Evolutionary conservation across 345 rosid genomes (phyloP).

Genomic region (Syzygium aromaticum): DNA sequence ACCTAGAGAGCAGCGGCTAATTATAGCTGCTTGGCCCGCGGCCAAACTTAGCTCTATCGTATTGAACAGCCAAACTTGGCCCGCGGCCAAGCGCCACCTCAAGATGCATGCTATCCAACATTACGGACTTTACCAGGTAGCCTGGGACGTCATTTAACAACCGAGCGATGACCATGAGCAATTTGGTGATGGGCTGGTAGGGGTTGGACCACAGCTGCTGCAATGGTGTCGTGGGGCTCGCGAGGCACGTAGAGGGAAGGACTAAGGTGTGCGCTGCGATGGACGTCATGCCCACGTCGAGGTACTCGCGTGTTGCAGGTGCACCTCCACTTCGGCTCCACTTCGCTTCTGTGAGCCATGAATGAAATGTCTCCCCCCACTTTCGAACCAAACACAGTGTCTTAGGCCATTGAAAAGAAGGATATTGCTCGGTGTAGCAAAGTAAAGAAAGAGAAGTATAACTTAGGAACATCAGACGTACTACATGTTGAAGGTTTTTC

Average conservation of each 20-base stretch:
- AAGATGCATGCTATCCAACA: too few species aligned
- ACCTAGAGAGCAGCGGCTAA: too few species aligned
- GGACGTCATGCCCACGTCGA: slow-evolving; percentile 37
- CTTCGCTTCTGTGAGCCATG: slow-evolving; percentile 51
- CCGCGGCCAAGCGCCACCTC: too few species aligned
- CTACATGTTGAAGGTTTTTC: slow-evolving; percentile 22
- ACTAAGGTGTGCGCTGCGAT: slow-evolving; percentile 30
- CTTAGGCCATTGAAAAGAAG: not conserved
- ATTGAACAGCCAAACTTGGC: too few species aligned
- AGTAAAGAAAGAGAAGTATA: not conserved
- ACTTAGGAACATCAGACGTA: slow-evolving; percentile 6
- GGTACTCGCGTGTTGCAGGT: slow-evolving; percentile 34
- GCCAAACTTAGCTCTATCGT: too few species aligned
- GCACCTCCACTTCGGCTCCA: slow-evolving; percentile 33
- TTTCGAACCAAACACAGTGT: not conserved
- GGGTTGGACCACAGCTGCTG: slow-evolving; percentile 13
- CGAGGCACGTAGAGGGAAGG: slow-evolving; percentile 31
- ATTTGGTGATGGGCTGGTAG: slow-evolving; percentile 27
- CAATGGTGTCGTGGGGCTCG: slow-evolving; percentile 13
- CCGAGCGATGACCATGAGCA: slow-evolving; percentile 42
- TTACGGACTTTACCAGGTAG: not conserved
- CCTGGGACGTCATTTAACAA: slow-evolving; percentile 25
- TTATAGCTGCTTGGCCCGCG: too few species aligned
- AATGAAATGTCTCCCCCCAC: slow-evolving; percentile 59
- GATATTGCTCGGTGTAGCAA: not conserved